Conservation (phyloP, 2,329 filamentous ascomycete genomes). For the Colletotrichum sp. region DNA sequence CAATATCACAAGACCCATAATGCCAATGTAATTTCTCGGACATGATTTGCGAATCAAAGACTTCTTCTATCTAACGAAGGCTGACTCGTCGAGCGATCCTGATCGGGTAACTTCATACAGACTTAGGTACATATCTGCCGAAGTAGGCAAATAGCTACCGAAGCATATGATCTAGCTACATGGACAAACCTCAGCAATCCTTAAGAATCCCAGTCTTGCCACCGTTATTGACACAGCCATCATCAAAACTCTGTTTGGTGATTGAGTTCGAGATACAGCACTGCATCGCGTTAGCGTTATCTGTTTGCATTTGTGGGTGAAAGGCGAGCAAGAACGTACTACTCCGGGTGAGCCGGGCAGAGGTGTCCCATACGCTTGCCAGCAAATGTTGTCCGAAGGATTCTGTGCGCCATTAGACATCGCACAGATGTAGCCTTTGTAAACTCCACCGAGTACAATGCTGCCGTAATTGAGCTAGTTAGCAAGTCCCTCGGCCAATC, state of each 20-base stretch:
- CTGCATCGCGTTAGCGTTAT: neutral
- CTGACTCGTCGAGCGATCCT: neutral
- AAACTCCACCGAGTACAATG: neutral
- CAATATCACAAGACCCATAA: neutral
- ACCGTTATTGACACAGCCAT: neutral
- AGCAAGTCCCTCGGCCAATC: neutral
- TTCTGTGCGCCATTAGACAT: neutral
- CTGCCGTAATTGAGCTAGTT: neutral
- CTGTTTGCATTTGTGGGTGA: neutral
- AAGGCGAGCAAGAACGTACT: neutral
- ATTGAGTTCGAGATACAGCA: neutral
- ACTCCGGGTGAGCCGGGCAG: neutral
- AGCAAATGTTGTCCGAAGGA: neutral
- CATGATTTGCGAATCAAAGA: neutral
- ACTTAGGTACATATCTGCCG: neutral
- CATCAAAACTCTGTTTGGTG: neutral
- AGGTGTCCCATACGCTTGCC: neutral
- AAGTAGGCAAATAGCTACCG: neutral
- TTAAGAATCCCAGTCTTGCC: neutral
- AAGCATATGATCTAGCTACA: neutral
- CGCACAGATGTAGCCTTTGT: neutral
- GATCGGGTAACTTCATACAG: neutral
- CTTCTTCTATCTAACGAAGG: neutral
- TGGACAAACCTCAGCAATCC: neutral
- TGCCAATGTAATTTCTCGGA: neutral